Base-by-base conservation (phyloP, 371 early-diverging fungal genomes). In the Blakeslea trispora region DNA sequence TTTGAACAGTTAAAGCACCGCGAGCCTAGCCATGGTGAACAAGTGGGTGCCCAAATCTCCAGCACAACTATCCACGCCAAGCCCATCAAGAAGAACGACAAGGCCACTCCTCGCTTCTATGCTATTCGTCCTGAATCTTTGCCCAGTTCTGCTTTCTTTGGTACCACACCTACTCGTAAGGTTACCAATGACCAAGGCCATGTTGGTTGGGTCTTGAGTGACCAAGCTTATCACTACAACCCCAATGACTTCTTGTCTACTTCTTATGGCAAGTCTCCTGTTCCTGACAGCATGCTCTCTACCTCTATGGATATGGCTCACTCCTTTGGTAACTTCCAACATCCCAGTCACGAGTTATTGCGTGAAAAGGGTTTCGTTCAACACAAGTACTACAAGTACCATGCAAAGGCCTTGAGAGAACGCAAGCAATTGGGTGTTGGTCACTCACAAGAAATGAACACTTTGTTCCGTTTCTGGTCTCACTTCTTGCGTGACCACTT, bases 401-500 rank as follows among this genome's bases (percentile, higher is more conserved):
- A 93, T 61, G 89, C 88, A 64, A 90, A 92, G 76, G 97, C 97
- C 10, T 72, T 95, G 42, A 87, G 86, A 47, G 97, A 97, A 66
- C 95, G 97, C 65, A 93, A 92, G 71, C 85, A 85, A 53, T 81
- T 89, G 28, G 97, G 97, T 13, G 78, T 83, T 5, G 96, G 97
- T 17, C 89, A 87, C 37, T 91, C 92, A n/a, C 94, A 92, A 57
- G 97, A 96, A 69, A 97, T 97, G 97, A 97, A 97, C 81, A 96
- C 96, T 4, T 77, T 97, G 51, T 97, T 90, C 85, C 89, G 96
- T n/a, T 97, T 97, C 90, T 97, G 97, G 97, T 92, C 91, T 37
- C 96, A 97, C 77, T 97, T 96, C 68, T 79, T 97, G 70, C 92
- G 96, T 68, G 95, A 95, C 71, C 91, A 92, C 66, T 94, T 88